These are phyloP conservation scores for Lichtheimia corymbifera DNA, from an alignment of 371 early-diverging fungal species.

Conservation along the genomic window DNA sequence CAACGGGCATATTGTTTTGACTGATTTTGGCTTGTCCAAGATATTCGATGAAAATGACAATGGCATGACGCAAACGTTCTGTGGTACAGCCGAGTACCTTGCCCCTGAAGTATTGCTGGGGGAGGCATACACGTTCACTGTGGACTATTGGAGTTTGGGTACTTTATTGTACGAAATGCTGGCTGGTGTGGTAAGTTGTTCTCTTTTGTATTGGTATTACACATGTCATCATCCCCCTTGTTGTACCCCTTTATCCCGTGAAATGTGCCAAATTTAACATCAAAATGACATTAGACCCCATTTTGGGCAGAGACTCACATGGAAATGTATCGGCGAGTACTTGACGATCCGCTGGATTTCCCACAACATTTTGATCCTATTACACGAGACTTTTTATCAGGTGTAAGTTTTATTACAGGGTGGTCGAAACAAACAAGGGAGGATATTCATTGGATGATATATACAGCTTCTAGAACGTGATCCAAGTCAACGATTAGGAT, in stretches of 20 bases:
- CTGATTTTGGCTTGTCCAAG: conserved; percentile 88
- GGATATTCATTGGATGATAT: background rate
- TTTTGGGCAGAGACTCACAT: conserved; percentile 81
- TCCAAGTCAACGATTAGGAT: conserved; percentile 63
- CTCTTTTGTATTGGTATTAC: background rate
- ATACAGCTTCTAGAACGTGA: conserved; percentile 69
- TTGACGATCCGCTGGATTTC: conserved; percentile 73
- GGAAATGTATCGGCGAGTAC: conserved; percentile 79
- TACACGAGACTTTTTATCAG: conserved; percentile 59
- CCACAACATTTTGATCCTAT: conserved; percentile 58
- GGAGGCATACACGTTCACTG: conserved; percentile 80
- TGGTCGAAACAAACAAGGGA: background rate
- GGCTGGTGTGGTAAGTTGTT: conserved; percentile 61
- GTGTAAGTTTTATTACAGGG: conserved; percentile 44
- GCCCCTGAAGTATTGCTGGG: conserved; percentile 91
- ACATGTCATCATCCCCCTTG: conserved; percentile 1
- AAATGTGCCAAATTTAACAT: conserved; percentile 2
- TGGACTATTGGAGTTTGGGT: conserved; percentile 98
- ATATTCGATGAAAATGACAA: conserved; percentile 42
- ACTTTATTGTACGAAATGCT: conserved; percentile 88
- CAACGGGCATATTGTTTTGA: conserved; percentile 85
- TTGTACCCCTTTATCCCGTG: background rate
- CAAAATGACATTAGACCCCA: conserved; percentile 59
- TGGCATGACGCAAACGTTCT: conserved; percentile 82
- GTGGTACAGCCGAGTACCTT: conserved; percentile 93